A percentile compares a stretch with the other conserved stretches of the same genome.
Evolutionary conservation across 2,329 filamentous ascomycete species (phyloP).

Genomic region (Calonectria multiphialidica): DNA sequence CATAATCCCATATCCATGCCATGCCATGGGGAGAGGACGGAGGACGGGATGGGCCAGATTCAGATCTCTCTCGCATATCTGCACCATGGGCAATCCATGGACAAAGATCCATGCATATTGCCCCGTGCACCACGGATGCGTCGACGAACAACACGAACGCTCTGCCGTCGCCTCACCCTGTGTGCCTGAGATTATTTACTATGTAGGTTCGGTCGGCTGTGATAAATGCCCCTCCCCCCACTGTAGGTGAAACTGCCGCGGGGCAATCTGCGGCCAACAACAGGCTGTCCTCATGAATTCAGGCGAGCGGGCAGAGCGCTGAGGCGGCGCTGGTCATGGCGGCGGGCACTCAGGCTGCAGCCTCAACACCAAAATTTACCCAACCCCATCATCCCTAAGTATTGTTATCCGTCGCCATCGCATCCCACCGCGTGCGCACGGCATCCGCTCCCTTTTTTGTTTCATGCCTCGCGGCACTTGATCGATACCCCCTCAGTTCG

Average conservation of each 20-base stretch:
- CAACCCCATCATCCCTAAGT: conserved; percentile 1
- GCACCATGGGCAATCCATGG: background rate
- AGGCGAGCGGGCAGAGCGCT: background rate
- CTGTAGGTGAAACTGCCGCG: conserved; percentile 9
- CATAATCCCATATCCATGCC: background rate
- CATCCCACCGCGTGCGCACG: background rate
- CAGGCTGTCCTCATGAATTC: conserved; percentile 16
- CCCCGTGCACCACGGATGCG: conserved; percentile 8
- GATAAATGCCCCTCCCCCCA: conserved; percentile 4
- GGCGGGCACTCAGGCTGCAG: background rate
- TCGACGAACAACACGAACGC: conserved; percentile 17
- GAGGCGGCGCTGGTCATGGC: background rate
- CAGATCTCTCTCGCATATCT: background rate
- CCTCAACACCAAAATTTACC: conserved; percentile 14
- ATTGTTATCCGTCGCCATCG: background rate
- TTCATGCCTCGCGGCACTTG: background rate
- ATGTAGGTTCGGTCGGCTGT: background rate
- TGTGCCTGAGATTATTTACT: background rate
- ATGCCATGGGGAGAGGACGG: background rate
- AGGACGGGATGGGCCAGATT: background rate
- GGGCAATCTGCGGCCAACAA: background rate
- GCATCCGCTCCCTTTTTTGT: background rate
- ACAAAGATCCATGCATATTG: too few species aligned
- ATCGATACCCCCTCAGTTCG: background rate
- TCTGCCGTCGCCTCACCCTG: too few species aligned